A percentile compares a stretch with the other conserved stretches of the same genome.
Conservation (phyloP, 2,329 filamentous ascomycete genomes). For the Apiospora phragmitis region DNA sequence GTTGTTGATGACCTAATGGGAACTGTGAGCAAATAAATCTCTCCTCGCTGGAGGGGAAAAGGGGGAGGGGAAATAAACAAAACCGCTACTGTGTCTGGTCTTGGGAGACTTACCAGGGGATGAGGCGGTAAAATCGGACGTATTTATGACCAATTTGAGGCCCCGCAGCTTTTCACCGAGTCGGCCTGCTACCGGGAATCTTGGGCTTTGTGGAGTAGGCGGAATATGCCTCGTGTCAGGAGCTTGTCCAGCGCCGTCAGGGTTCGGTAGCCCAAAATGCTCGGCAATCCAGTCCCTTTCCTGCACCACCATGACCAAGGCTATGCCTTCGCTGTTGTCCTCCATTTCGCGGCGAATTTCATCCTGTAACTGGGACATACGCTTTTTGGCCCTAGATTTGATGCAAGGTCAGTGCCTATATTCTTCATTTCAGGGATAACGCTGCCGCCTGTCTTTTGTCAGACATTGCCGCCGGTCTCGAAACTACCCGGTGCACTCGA, state of each 20-base stretch:
- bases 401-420: neutral
- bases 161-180: slow-evolving; percentile 79
- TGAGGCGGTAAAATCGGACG: slow-evolving; percentile 58
- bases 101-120: slow-evolving; percentile 46
- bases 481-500: neutral
- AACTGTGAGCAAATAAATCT: neutral
- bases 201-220: slow-evolving; percentile 55
- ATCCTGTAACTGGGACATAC: slow-evolving; percentile 70
- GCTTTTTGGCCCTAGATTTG: slow-evolving; percentile 65
- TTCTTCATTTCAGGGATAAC: neutral
- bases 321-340: slow-evolving; percentile 78
- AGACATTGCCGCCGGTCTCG: neutral
- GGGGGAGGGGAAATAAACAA: neutral
- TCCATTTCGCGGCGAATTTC: slow-evolving; percentile 76
- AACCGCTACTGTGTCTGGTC: no score
- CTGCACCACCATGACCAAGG: slow-evolving; percentile 78
- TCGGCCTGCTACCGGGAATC: slow-evolving; percentile 65
- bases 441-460: neutral
- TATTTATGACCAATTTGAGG: slow-evolving; percentile 73
- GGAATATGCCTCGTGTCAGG: slow-evolving; percentile 12
- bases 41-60: neutral
- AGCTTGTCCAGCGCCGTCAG: slow-evolving; percentile 14
- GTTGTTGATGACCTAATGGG: slow-evolving; percentile 19
- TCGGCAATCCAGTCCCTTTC: slow-evolving; percentile 85
- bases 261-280: slow-evolving; percentile 55